Evolutionary conservation across 2,329 filamentous ascomycete genomes (phyloP).

Genomic region (Neurospora crassa): DNA sequence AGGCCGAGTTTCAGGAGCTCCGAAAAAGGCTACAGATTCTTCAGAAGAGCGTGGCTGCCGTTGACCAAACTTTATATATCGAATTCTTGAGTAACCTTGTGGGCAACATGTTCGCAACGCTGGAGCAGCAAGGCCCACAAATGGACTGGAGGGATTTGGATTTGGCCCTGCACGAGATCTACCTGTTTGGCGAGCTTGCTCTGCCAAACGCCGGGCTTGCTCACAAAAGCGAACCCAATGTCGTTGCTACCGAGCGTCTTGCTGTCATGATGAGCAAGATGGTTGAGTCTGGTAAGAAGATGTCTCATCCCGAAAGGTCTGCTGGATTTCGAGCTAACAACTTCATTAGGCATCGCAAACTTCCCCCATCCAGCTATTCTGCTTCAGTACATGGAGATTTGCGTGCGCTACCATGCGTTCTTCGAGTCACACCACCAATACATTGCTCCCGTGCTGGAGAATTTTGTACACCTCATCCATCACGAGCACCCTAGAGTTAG

Average conservation of each 20-base stretch:
- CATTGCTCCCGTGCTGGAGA: conserved; percentile 80
- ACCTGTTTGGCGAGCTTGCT: conserved; percentile 88
- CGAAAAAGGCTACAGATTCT: conserved; percentile 81
- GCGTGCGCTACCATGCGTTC: conserved; percentile 84
- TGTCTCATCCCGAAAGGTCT: neutral
- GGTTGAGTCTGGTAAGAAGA: conserved; percentile 68
- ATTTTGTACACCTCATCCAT: conserved; percentile 84
- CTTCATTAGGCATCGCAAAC: conserved; percentile 58
- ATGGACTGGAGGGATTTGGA: conserved; percentile 95
- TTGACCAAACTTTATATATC: conserved; percentile 82
- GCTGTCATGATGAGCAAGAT: conserved; percentile 92
- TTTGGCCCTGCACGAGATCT: conserved; percentile 90
- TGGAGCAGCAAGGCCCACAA: conserved; percentile 62
- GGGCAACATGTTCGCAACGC: conserved; percentile 73
- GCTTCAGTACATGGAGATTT: conserved; percentile 97
- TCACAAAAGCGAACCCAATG: conserved; percentile 72
- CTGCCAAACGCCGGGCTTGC: conserved; percentile 81
- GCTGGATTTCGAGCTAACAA: conserved; percentile 10
- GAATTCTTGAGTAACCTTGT: conserved; percentile 81
- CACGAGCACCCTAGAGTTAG: conserved; percentile 80
- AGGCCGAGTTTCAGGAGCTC: conserved; percentile 93
- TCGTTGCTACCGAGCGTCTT: conserved; percentile 68
- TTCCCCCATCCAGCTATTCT: conserved; percentile 88
- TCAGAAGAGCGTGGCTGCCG: conserved; percentile 84
- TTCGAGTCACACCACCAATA: conserved; percentile 77